These are phyloP conservation scores for Cryomyces minteri DNA, from an alignment of 495 filamentous ascomycete species.

Conservation along the genomic window DNA sequence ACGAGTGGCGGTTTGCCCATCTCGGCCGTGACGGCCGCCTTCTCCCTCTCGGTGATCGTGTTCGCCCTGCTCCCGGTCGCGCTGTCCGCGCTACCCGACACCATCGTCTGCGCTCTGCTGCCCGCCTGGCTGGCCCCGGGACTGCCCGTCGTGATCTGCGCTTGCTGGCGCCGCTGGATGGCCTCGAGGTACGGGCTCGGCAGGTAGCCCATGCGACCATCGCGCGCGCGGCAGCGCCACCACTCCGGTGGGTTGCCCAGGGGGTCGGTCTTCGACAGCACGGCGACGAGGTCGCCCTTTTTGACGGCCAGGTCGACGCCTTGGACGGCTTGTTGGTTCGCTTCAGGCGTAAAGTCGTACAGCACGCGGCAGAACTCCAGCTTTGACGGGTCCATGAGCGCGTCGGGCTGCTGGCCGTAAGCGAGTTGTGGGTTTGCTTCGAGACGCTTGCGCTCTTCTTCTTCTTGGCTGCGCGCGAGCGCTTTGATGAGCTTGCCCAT, in stretches of 20 bases:
- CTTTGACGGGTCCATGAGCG: constrained; percentile 61
- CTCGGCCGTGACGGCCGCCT: constrained; percentile 10
- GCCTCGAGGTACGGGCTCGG: constrained; percentile 78
- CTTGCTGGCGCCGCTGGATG: constrained; percentile 43
- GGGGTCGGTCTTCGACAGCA: constrained; percentile 82
- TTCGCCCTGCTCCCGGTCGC: constrained; percentile 23
- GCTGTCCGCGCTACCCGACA: constrained; percentile 21
- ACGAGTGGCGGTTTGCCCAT: constrained; percentile 20
- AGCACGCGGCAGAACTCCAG: constrained; percentile 88
- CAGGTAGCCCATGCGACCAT: constrained; percentile 80
- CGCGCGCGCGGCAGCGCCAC: constrained; percentile 92
- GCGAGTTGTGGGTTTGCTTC: constrained; percentile 22
- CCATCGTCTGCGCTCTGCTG: constrained; percentile 22
- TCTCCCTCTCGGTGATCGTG: constrained; percentile 27
- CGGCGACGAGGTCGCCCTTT: constrained; percentile 91
- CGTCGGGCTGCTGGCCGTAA: constrained; percentile 9
- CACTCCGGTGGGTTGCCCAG: constrained; percentile 84
- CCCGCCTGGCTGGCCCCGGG: constrained; percentile 20
- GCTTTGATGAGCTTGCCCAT: constrained; percentile 87
- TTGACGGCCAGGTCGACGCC: constrained; percentile 81
- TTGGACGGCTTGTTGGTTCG: constrained; percentile 21
- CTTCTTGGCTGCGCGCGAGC: constrained; percentile 66
- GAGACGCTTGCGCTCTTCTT: constrained; percentile 47
- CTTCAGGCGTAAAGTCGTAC: constrained; percentile 80
- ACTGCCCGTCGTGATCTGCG: constrained; percentile 27